A percentile compares a stretch with the other conserved stretches of the same genome.
These are phyloP conservation scores for Moricandia moricandioides DNA, from an alignment of 345 rosid genomes.

Conservation along the genomic window DNA sequence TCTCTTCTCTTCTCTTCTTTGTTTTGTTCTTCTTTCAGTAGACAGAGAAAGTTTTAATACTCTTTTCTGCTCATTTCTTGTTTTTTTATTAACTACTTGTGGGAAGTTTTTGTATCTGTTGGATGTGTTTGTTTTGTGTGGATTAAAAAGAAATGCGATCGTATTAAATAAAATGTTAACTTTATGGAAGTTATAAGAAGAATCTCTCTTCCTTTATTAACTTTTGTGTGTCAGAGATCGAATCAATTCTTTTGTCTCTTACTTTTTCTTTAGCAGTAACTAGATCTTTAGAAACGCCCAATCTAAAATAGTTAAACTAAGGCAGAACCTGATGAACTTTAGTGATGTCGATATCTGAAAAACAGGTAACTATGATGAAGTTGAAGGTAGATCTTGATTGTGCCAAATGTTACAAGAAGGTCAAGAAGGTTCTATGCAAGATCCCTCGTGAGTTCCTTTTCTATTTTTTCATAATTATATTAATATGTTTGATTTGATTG, in stretches of 20 bases:
- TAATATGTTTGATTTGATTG: background rate
- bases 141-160: conserved; percentile 6
- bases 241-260: conserved; percentile 20
- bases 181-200: conserved; percentile 20
- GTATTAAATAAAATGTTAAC: background rate
- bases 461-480: background rate
- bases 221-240: conserved; percentile 34
- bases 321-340: background rate
- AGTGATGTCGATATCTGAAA: conserved; percentile 9
- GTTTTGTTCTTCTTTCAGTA: background rate
- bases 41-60: background rate
- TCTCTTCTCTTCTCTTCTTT: background rate
- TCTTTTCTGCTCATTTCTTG: background rate
- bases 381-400: conserved; percentile 74
- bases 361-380: conserved; percentile 65
- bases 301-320: conserved; percentile 2
- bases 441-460: conserved; percentile 60
- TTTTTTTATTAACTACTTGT: conserved; percentile 8
- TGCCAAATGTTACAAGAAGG: conserved; percentile 59
- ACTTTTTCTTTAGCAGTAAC: background rate
- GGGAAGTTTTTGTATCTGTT: conserved; percentile 12
- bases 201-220: conserved; percentile 8
- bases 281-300: conserved; percentile 19
- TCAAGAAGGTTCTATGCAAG: conserved; percentile 65
- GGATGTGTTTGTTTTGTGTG: conserved; percentile 25